Conservation (phyloP, 495 filamentous ascomycete species). For the Tirmania nivea region DNA sequence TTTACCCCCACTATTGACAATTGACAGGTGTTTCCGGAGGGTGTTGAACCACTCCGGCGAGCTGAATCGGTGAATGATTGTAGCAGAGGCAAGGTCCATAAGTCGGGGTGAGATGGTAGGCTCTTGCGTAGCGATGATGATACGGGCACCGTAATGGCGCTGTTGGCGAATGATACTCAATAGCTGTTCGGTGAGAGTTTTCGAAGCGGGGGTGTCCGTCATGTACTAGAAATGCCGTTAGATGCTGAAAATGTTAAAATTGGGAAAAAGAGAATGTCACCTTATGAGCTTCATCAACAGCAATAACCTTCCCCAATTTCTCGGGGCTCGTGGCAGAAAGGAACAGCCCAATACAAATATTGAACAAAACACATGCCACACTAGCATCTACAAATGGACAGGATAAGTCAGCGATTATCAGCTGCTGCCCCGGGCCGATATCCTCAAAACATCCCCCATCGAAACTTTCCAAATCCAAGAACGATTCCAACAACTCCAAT, state of each 20-base stretch:
- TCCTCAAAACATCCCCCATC: conserved; percentile 2
- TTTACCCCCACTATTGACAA: background rate
- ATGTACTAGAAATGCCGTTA: conserved; percentile 24
- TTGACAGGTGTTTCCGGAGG: conserved; percentile 38
- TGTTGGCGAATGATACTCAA: conserved; percentile 44
- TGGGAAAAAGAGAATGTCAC: conserved; percentile 1
- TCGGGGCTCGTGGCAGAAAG: conserved; percentile 22
- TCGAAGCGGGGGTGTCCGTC: conserved; percentile 24
- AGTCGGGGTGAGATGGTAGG: conserved; percentile 50
- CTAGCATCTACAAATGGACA: conserved; percentile 49
- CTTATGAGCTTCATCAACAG: conserved; percentile 18
- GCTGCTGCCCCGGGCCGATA: conserved; percentile 17
- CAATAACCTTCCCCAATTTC: conserved; percentile 11
- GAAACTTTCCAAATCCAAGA: conserved; percentile 5
- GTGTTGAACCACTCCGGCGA: conserved; percentile 42
- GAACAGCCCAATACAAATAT: conserved; percentile 42
- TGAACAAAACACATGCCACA: conserved; percentile 45
- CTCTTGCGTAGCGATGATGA: conserved; percentile 60
- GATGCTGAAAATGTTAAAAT: background rate
- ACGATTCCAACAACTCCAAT: conserved; percentile 12
- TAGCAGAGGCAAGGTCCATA: conserved; percentile 46
- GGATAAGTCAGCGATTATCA: conserved; percentile 55
- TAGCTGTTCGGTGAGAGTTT: conserved; percentile 36
- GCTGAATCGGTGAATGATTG: conserved; percentile 52
- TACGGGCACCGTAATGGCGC: conserved; percentile 40